Conservation (phyloP, 352 stramenopile genomes). For the Globisporangium megalacanthum region DNA sequence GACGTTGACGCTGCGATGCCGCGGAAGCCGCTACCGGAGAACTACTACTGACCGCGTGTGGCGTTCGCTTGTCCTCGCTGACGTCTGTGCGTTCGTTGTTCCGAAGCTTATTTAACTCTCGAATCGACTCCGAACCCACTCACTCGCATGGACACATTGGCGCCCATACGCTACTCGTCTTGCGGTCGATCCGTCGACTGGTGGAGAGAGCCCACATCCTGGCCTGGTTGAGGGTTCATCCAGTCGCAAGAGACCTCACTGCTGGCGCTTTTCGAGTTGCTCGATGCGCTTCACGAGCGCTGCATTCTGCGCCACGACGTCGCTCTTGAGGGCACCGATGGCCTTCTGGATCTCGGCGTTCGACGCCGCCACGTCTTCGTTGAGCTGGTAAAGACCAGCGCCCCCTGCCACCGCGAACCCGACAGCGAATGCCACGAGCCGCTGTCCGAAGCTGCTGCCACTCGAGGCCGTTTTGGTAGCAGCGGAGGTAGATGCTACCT, state of each 20-base stretch:
- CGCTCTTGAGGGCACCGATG: constrained; percentile 57
- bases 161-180: neutral
- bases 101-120: neutral
- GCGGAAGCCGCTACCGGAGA: constrained; percentile 11
- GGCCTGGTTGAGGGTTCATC: constrained; percentile 11
- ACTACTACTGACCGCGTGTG: constrained; percentile 16
- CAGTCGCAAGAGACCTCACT: too few relatives aligned
- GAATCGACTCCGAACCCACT: neutral
- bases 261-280: constrained; percentile 65
- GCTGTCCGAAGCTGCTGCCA: constrained; percentile 70
- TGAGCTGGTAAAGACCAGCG: constrained; percentile 65
- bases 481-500: too few relatives aligned
- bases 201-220: too few relatives aligned
- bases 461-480: too few relatives aligned
- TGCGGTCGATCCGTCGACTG: neutral
- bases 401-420: constrained; percentile 56
- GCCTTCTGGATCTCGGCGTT: constrained; percentile 66
- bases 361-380: constrained; percentile 65
- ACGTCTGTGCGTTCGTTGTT: neutral
- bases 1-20: neutral
- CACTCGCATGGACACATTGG: neutral
- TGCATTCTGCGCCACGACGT: constrained; percentile 63
- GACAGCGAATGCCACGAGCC: constrained; percentile 61
- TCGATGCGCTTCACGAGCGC: constrained; percentile 70
- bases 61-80: too few relatives aligned